Evolutionary conservation across 176 grass and related monocot species (phyloP).

Genomic region (Alloteropsis semialata): DNA sequence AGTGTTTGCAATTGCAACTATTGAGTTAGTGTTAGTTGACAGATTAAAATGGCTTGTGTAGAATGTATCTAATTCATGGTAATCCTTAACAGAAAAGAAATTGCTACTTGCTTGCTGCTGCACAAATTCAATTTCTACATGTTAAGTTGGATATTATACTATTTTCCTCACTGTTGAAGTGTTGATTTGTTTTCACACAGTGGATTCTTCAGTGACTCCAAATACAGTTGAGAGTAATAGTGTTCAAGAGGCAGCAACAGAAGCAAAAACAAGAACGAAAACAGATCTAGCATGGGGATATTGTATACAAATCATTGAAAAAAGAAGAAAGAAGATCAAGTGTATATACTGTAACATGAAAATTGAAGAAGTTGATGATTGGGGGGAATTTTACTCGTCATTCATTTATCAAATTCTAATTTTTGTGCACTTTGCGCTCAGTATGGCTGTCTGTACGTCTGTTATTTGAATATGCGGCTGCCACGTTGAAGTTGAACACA

Average conservation of each 20-base stretch:
- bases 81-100: too few species aligned
- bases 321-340: neutral
- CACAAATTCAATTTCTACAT: too few species aligned
- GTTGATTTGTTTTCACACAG: neutral
- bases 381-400: neutral
- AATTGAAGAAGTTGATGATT: neutral
- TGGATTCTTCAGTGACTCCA: neutral
- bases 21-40: too few species aligned
- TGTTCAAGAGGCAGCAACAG: neutral
- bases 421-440: too few species aligned
- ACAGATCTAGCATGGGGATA: neutral
- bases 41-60: too few species aligned
- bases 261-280: neutral
- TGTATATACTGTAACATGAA: neutral
- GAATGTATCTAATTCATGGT: too few species aligned
- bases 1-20: too few species aligned
- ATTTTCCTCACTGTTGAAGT: neutral
- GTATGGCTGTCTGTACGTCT: too few species aligned
- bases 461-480: too few species aligned
- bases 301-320: neutral
- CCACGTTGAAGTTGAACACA: too few species aligned
- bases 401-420: neutral
- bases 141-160: too few species aligned
- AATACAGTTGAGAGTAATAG: neutral
- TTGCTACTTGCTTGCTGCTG: too few species aligned